phyloP scores from a whole-genome alignment of 179 eudicot genomes.

The Beta lomatogona region DNA sequence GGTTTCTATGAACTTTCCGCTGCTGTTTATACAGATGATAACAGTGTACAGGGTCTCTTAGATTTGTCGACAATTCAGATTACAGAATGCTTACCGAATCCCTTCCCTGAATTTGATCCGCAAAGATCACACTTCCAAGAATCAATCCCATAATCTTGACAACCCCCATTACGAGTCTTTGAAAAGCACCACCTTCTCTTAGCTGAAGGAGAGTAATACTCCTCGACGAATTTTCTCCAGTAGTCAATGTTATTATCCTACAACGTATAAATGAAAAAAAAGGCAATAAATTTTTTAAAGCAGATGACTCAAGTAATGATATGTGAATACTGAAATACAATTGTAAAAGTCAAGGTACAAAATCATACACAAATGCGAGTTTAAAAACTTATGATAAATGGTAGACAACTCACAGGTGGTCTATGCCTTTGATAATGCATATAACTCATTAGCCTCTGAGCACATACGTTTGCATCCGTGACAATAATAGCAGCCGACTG shows the following conservation, averaged over 20 bases:
- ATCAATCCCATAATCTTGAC: slow-evolving; percentile 32
- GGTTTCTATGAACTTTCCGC: neutral
- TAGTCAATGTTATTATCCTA: slow-evolving; percentile 44
- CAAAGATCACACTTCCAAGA: slow-evolving; percentile 53
- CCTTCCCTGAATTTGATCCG: slow-evolving; percentile 47
- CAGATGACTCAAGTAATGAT: neutral
- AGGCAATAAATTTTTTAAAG: neutral
- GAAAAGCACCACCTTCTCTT: slow-evolving; percentile 51
- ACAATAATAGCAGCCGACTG: slow-evolving; percentile 12
- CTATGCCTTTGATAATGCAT: slow-evolving; percentile 38
- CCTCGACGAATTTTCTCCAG: slow-evolving; percentile 44
- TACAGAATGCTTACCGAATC: slow-evolving; percentile 55
- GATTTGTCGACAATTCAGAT: neutral
- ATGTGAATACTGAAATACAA: neutral
- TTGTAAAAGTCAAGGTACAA: neutral
- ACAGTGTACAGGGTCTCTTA: neutral
- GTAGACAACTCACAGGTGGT: slow-evolving; percentile 42
- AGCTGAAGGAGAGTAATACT: slow-evolving; percentile 39
- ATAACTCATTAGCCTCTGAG: slow-evolving; percentile 36
- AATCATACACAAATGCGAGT: neutral
- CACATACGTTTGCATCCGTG: slow-evolving; percentile 27
- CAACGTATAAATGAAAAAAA: neutral
- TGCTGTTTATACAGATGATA: neutral
- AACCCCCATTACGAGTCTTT: slow-evolving; percentile 17
- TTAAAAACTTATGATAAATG: neutral